phyloP scores from a whole-genome alignment of 2,329 filamentous ascomycete species.

The Scopulariopsis brevicaulis region DNA sequence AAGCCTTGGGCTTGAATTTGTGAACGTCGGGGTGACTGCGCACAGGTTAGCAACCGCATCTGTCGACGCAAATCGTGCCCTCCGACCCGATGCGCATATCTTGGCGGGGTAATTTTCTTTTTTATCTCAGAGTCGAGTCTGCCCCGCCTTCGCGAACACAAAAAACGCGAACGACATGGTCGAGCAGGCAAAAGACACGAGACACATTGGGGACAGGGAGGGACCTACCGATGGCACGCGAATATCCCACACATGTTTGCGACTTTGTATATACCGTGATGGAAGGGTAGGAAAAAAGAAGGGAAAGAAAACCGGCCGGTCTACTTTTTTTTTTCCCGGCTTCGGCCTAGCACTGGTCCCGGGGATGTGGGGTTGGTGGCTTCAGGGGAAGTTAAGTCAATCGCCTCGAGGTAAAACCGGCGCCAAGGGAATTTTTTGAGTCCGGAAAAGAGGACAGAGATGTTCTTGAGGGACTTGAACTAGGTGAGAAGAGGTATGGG shows the following conservation, averaged over 20 bases:
- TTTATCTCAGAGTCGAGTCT: neutral
- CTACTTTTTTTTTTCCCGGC: neutral
- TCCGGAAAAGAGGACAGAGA: neutral
- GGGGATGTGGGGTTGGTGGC: neutral
- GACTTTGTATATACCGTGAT: conserved; percentile 9
- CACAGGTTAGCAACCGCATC: conserved; percentile 2
- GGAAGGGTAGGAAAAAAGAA: neutral
- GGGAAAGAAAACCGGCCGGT: neutral
- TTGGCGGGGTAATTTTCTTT: conserved; percentile 5
- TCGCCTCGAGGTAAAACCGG: neutral
- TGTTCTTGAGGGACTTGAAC: neutral
- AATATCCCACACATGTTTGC: conserved; percentile 92
- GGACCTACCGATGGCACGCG: conserved; percentile 68
- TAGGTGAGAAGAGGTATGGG: too few species aligned
- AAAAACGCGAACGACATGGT: neutral
- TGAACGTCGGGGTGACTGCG: conserved; percentile 79
- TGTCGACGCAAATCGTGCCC: neutral
- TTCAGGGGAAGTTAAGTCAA: neutral
- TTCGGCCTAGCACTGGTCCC: neutral
- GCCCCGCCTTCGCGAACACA: conserved; percentile 3
- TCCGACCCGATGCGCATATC: neutral
- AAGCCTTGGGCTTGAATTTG: conserved; percentile 90
- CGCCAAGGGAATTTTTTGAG: neutral
- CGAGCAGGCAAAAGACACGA: neutral
- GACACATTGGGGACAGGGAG: neutral